Evolutionary conservation across 106 monocot genomes (phyloP), one percentile per base, ranked within the genome.

Genomic region (Dendrobium huoshanense): DNA sequence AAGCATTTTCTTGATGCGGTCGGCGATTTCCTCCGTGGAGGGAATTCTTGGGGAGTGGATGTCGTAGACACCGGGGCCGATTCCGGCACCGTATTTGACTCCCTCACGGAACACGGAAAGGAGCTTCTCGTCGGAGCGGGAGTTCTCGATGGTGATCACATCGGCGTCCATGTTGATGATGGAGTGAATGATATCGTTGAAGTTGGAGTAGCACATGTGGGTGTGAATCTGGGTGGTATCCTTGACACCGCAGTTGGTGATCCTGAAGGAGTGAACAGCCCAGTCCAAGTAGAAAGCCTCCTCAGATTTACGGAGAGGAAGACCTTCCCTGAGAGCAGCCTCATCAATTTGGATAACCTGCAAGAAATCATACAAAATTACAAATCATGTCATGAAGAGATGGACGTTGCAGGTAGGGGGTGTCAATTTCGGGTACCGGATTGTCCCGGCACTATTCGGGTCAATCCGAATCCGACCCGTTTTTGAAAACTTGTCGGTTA

Each of bases 151-250:
- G 55, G 83, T 83, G 78, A 83, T 83, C 54, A 83, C 83, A 44
- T 83, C 83, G 0, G 83, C 83, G 17, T 83, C 83, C 83, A 83
- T 83, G 77, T 83, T 73, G 72, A 83, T 83, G 83, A 83, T 83
- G 3, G 83, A 83, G 73, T 78, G 83, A 40, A 83, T 83, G 78
- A 83, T 83, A 55, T 83, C 83, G 25, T 83, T 83, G 78, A 83
- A 83, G 73, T 83, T 83, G 47, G 83, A 83, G 83, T 78, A 83
- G 72, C 83, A 83, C 83, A 83, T 83, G 72, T 83, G 83, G 54
- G 83, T 83, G 78, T 83, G 83, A 29, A 83, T 83, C 83, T 83
- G 83, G 10, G 83, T 83, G 41, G 83, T 83, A 78, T 83, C 83
- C 78, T 78, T 59, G 83, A 83, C 83, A 0, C 83, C 83, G 10